Evolutionary conservation across 768 basidiomycete genomes (phyloP), one percentile per base, ranked within the genome.

Genomic region (Russula compacta): DNA sequence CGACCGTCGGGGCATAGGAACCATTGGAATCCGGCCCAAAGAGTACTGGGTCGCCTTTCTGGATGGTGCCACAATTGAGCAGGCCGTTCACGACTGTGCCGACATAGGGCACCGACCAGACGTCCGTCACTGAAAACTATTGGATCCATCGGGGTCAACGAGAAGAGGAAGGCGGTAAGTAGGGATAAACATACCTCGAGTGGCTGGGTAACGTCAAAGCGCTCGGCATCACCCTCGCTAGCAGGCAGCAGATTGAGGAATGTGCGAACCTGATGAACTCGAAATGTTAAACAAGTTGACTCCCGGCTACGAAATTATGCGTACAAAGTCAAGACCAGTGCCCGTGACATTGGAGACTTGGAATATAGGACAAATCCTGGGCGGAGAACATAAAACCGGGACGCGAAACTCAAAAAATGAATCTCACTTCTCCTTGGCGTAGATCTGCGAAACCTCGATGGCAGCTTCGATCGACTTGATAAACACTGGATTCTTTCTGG

Each of bases 21-120:
- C 95, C 95, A 56, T 93, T 91, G 0, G 90, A 83, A 71, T 99
- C 97, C 1, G 97, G 97, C 1, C 95, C 97, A 51, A 97, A 76
- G 21, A 92, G 73, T 32, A 95, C 83, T 1, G 84, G 71, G 69
- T 98, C 93, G 29, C 92, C 93, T 5, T 85, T 80, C 71, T 86
- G 88, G 59, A 88, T 74, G 42, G 74, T 78, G 38, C 92, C 92
- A 46, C 83, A 78, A 68, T 92, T 89, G 61, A 94, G 70, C 66
- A 93, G 89, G 1, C 90, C 90, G 69, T 92, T 87, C 51, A 89
- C 85, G 21, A 92, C 89, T 9, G 89, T 90, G 61, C 87, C 87
- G 7, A 90, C 88, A 61, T 89, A 91, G 6, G 89, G 89, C 52
- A 92, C 89, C 53, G 87, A 90, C 89, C 89, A 91, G 17, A 89